These are phyloP conservation scores for Claviceps citrina DNA, from an alignment of 2,329 filamentous ascomycete genomes.

Conservation along the genomic window DNA sequence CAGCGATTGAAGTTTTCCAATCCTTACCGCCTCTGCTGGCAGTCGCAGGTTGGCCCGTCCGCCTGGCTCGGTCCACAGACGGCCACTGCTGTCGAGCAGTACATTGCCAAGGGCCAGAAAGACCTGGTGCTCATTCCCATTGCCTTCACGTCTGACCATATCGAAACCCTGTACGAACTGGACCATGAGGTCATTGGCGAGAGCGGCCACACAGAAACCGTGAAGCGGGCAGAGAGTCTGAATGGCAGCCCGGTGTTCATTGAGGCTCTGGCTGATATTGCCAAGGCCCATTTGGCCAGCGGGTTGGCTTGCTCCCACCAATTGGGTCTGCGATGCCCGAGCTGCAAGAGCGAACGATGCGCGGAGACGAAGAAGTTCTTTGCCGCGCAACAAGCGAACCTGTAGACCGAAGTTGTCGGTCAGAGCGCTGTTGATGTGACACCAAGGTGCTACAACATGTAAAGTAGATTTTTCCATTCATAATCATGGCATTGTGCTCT, in stretches of 20 bases:
- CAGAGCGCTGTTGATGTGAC: slow-evolving; percentile 4
- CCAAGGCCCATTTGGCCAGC: slow-evolving; percentile 59
- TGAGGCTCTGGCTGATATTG: slow-evolving; percentile 72
- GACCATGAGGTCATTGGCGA: slow-evolving; percentile 92
- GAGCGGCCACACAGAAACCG: slow-evolving; percentile 56
- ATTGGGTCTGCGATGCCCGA: slow-evolving; percentile 83
- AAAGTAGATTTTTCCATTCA: background rate
- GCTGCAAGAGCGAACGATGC: slow-evolving; percentile 81
- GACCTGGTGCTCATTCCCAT: slow-evolving; percentile 87
- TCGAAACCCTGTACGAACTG: slow-evolving; percentile 89
- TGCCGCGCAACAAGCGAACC: slow-evolving; percentile 23
- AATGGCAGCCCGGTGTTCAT: slow-evolving; percentile 91
- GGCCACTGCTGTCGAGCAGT: slow-evolving; percentile 69
- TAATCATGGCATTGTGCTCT: background rate
- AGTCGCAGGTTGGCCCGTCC: slow-evolving; percentile 90
- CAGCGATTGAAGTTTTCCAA: slow-evolving; percentile 74
- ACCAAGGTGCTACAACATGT: slow-evolving; percentile 1
- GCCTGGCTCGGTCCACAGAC: slow-evolving; percentile 96
- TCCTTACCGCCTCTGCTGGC: slow-evolving; percentile 89
- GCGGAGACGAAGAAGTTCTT: slow-evolving; percentile 60
- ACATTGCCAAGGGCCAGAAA: slow-evolving; percentile 80
- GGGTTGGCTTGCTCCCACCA: slow-evolving; percentile 58
- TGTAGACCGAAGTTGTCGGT: slow-evolving; percentile 6
- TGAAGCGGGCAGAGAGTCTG: slow-evolving; percentile 82
- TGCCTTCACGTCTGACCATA: slow-evolving; percentile 97